Evolutionary conservation across 139 green algal species (phyloP).

Genomic region (Chlamydomonas sp.): DNA sequence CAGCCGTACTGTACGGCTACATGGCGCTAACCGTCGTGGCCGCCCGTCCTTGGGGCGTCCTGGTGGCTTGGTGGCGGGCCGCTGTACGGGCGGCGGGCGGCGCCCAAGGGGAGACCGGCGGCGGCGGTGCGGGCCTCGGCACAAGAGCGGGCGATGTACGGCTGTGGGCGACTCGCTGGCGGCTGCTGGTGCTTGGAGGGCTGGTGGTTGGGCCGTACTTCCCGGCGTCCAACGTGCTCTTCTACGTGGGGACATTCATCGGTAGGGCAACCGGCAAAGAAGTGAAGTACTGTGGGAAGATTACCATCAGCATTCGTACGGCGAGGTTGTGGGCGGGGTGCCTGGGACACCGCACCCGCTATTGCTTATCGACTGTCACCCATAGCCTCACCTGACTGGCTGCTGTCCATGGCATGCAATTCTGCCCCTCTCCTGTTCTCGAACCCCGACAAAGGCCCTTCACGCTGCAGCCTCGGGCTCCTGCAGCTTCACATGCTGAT

Average conservation of each 20-base stretch:
- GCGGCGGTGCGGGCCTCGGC: not conserved
- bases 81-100: not conserved
- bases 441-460: too few relatives aligned
- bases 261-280: slow-evolving; percentile 3
- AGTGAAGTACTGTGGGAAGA: not conserved
- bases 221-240: slow-evolving; percentile 83
- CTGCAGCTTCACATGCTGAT: too few relatives aligned
- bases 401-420: too few relatives aligned
- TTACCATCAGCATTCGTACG: too few relatives aligned
- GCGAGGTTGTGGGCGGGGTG: too few relatives aligned
- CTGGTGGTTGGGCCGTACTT: slow-evolving; percentile 78
- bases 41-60: slow-evolving; percentile 40
- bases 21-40: slow-evolving; percentile 29
- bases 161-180: slow-evolving; percentile 56
- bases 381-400: too few relatives aligned
- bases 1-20: slow-evolving; percentile 53
- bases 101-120: not conserved
- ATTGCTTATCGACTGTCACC: too few relatives aligned
- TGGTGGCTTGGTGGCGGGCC: slow-evolving; percentile 23
- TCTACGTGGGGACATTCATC: slow-evolving; percentile 89
- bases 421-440: too few relatives aligned
- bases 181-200: slow-evolving; percentile 60
- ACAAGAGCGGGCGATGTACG: not conserved
- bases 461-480: too few relatives aligned
- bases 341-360: too few relatives aligned